phyloP scores from a whole-genome alignment of 2,329 filamentous ascomycete genomes.

The Lachnellula hyalina region DNA sequence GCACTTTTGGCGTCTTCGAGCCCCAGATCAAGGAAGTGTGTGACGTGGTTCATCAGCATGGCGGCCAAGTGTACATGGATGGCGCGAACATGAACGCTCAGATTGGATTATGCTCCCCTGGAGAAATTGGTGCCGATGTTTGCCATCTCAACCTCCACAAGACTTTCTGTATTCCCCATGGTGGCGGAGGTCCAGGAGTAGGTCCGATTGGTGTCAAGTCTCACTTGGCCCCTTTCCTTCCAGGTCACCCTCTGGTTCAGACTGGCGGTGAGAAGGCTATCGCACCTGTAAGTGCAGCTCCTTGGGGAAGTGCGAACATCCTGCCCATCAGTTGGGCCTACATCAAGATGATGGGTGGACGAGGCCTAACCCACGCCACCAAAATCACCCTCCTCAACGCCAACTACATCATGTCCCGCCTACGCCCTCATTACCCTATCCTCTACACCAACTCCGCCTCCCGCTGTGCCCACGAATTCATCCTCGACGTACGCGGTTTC shows the following conservation, averaged over 20 bases:
- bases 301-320: slow-evolving; percentile 85
- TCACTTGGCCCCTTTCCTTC: slow-evolving; percentile 72
- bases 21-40: slow-evolving; percentile 82
- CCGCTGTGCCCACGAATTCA: slow-evolving; percentile 95
- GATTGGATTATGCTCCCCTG: slow-evolving; percentile 90
- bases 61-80: slow-evolving; percentile 97
- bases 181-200: slow-evolving; percentile 87
- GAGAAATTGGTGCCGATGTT: slow-evolving; percentile 91
- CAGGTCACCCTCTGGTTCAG: slow-evolving; percentile 57
- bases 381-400: slow-evolving; percentile 92
- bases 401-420: slow-evolving; percentile 88
- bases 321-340: slow-evolving; percentile 93
- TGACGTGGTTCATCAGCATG: slow-evolving; percentile 77
- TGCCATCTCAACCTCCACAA: slow-evolving; percentile 98
- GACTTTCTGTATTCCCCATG: slow-evolving; percentile 97
- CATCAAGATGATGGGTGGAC: slow-evolving; percentile 86
- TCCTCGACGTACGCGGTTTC: slow-evolving; percentile 82
- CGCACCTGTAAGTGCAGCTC: slow-evolving; percentile 72
- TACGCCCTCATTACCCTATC: slow-evolving; percentile 81
- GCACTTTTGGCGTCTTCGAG: slow-evolving; percentile 93
- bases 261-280: slow-evolving; percentile 53
- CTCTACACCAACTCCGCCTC: slow-evolving; percentile 88
- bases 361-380: slow-evolving; percentile 81
- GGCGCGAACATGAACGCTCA: slow-evolving; percentile 98
- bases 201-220: slow-evolving; percentile 88